These are phyloP conservation scores for Sambucus nigra DNA, from an alignment of 129 eudicot species.

Conservation along the genomic window DNA sequence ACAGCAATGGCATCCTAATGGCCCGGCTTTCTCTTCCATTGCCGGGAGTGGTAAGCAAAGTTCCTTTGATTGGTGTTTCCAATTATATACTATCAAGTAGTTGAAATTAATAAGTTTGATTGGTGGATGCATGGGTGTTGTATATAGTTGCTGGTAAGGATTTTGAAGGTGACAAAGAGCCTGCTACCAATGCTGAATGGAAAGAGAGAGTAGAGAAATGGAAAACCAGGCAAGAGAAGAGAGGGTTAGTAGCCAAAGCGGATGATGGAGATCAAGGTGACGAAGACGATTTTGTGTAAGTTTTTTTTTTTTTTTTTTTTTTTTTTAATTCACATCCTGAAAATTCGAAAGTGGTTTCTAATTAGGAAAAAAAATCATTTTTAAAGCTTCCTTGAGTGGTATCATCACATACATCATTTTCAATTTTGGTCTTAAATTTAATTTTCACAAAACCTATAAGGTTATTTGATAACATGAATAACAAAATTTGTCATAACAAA, in stretches of 20 bases:
- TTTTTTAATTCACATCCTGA: not conserved
- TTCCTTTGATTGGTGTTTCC: not conserved
- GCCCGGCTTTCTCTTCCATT: slow-evolving; percentile 47
- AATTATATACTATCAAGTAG: not conserved
- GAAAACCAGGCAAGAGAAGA: slow-evolving; percentile 89
- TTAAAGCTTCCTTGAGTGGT: too few species aligned
- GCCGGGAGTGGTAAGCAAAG: slow-evolving; percentile 82
- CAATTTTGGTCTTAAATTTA: too few species aligned
- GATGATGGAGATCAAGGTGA: slow-evolving; percentile 57
- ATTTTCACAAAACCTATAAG: too few species aligned
- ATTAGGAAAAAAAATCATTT: too few species aligned
- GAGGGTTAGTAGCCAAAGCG: slow-evolving; percentile 53
- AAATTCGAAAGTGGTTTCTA: too few species aligned
- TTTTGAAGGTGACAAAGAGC: slow-evolving; percentile 68
- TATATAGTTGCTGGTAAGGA: slow-evolving; percentile 67
- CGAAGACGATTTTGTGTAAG: slow-evolving; percentile 83
- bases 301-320: not conserved
- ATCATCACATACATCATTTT: too few species aligned
- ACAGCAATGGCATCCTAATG: slow-evolving; percentile 50
- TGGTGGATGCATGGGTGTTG: not conserved
- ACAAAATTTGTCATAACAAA: too few species aligned
- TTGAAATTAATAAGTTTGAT: slow-evolving; percentile 5
- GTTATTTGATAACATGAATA: too few species aligned
- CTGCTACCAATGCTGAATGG: slow-evolving; percentile 57
- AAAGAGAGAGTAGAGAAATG: slow-evolving; percentile 94